phyloP scores from a whole-genome alignment of 2,329 filamentous ascomycete genomes.

The Emergomyces orientalis region DNA sequence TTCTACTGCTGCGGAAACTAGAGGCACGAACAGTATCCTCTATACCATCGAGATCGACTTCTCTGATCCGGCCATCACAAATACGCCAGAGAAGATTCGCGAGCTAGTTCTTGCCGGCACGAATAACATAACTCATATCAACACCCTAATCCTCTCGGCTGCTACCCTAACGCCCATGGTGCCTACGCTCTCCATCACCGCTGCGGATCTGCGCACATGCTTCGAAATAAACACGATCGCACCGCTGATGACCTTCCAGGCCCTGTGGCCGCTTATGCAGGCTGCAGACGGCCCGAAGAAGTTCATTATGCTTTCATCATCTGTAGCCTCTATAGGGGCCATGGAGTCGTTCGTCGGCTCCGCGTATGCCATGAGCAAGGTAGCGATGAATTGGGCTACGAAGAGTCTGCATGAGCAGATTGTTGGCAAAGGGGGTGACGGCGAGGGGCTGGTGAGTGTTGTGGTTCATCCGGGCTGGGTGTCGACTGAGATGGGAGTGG shows the following conservation, averaged over 20 bases:
- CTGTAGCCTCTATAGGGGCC: constrained; percentile 18
- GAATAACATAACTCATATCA: constrained; percentile 19
- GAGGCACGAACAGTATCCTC: constrained; percentile 13
- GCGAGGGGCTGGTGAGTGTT: constrained; percentile 16
- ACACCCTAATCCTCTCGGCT: constrained; percentile 22
- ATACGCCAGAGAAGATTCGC: constrained; percentile 11
- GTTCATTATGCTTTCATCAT: constrained; percentile 17
- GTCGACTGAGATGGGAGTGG: constrained; percentile 21
- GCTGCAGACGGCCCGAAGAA: constrained; percentile 12
- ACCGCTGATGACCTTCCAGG: constrained; percentile 23
- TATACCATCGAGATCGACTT: constrained; percentile 19
- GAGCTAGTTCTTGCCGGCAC: not conserved
- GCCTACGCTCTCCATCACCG: constrained; percentile 37
- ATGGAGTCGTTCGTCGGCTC: constrained; percentile 18
- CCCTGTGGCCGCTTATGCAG: constrained; percentile 16
- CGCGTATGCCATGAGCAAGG: constrained; percentile 20
- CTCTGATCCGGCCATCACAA: constrained; percentile 9
- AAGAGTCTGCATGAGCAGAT: constrained; percentile 23
- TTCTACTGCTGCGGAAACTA: not conserved
- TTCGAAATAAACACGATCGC: constrained; percentile 28
- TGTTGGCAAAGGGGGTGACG: not conserved
- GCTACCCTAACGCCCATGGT: constrained; percentile 49
- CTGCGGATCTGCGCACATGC: constrained; percentile 15
- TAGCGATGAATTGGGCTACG: constrained; percentile 19
- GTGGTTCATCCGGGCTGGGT: constrained; percentile 35